Conservation (phyloP, 352 stramenopile genomes). For the Phytopythium cucurbitacearum region DNA sequence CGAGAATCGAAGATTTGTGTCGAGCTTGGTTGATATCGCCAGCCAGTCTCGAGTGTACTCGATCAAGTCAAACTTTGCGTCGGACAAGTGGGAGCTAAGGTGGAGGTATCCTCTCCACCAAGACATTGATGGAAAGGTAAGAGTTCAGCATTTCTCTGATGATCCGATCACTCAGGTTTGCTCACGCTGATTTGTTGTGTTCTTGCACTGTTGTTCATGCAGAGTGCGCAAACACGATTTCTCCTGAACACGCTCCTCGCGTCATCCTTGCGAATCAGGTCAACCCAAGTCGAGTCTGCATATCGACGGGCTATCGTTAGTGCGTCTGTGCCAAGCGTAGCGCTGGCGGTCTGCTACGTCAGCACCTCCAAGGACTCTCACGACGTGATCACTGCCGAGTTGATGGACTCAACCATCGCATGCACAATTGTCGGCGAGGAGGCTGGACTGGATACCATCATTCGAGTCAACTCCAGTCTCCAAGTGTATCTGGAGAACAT, state of each 20-base stretch:
- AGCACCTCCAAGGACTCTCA: slow-evolving; percentile 37
- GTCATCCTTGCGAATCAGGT: slow-evolving; percentile 62
- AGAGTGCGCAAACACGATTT: slow-evolving; percentile 63
- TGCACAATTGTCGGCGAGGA: slow-evolving; percentile 20
- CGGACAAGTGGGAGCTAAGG: slow-evolving; percentile 76
- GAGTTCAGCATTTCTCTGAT: slow-evolving; percentile 1
- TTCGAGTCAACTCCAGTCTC: slow-evolving; percentile 35
- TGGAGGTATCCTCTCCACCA: slow-evolving; percentile 63
- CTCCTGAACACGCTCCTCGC: slow-evolving; percentile 65
- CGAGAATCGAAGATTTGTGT: slow-evolving; percentile 38
- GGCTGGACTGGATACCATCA: slow-evolving; percentile 14
- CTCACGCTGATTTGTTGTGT: background rate
- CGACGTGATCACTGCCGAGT: slow-evolving; percentile 52
- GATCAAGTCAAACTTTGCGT: slow-evolving; percentile 26
- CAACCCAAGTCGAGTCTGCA: slow-evolving; percentile 24
- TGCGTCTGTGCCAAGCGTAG: slow-evolving; percentile 28
- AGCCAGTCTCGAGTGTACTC: slow-evolving; percentile 23
- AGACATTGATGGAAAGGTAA: slow-evolving; percentile 50
- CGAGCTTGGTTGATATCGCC: slow-evolving; percentile 37
- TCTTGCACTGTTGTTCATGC: slow-evolving; percentile 8
- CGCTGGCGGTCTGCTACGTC: slow-evolving; percentile 35
- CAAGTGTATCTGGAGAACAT: slow-evolving; percentile 73
- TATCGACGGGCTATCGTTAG: slow-evolving; percentile 35
- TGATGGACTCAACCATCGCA: slow-evolving; percentile 37
- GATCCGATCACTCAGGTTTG: background rate